A percentile compares a stretch with the other conserved stretches of the same genome.
These are phyloP conservation scores for Xylaria multiplex DNA, from an alignment of 2,329 filamentous ascomycete genomes.

Conservation along the genomic window DNA sequence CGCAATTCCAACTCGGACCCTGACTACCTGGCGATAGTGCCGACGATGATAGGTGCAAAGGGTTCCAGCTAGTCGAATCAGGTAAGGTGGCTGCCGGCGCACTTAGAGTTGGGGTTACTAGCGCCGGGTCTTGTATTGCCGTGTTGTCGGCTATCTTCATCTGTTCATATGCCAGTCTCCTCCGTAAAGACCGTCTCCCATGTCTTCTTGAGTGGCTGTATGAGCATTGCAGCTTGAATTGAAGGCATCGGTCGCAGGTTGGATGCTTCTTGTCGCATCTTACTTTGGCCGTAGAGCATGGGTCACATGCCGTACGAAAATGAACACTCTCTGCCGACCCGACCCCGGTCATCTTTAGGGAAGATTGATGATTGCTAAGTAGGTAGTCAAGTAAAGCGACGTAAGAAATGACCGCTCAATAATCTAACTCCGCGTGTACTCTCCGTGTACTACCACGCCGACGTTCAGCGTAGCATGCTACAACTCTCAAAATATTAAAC, in stretches of 20 bases:
- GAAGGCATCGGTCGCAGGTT: slow-evolving; percentile 27
- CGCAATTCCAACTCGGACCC: not conserved
- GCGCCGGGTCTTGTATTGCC: not conserved
- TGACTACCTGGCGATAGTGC: not conserved
- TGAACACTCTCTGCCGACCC: not conserved
- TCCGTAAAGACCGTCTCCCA: slow-evolving; percentile 25
- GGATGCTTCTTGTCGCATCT: slow-evolving; percentile 31
- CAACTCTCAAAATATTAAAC: too few species aligned
- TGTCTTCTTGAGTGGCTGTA: slow-evolving; percentile 34
- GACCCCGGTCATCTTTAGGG: too few species aligned
- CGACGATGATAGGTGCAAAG: not conserved
- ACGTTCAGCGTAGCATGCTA: too few species aligned
- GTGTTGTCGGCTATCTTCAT: slow-evolving; percentile 6
- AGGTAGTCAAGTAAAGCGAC: too few species aligned
- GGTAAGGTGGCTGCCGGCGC: not conserved
- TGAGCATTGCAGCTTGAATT: slow-evolving; percentile 25
- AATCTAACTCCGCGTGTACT: too few species aligned
- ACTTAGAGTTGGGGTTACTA: not conserved
- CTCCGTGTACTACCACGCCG: too few species aligned
- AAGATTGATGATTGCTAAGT: too few species aligned
- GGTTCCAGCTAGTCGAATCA: not conserved
- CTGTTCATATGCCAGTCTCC: not conserved
- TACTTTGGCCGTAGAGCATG: slow-evolving; percentile 33
- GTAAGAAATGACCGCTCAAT: too few species aligned
- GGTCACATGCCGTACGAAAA: slow-evolving; percentile 32